These are phyloP conservation scores for Salvia rosmarinus DNA, from an alignment of 257 asterid species.

Conservation along the genomic window DNA sequence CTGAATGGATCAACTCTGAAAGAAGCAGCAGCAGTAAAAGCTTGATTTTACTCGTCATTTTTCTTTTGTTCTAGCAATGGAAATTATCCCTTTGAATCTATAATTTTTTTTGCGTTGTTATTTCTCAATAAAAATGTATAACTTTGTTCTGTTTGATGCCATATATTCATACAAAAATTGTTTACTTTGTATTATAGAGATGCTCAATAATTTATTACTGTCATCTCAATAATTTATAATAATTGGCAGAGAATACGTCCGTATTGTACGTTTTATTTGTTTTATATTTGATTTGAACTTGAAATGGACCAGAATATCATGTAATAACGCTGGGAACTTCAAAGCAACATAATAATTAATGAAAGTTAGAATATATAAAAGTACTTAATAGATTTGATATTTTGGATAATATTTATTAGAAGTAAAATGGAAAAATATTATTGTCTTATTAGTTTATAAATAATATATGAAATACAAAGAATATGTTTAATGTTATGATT, in stretches of 20 bases:
- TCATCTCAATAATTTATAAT: no score
- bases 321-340: neutral
- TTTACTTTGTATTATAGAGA: neutral
- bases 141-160: neutral
- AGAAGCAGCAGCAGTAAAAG: slow-evolving; percentile 43
- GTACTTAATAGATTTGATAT: neutral
- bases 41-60: slow-evolving; percentile 17
- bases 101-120: neutral
- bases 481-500: no score
- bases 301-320: neutral
- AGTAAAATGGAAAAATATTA: neutral
- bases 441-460: no score
- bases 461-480: no score
- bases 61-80: neutral
- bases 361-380: neutral
- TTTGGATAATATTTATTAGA: no score
- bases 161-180: neutral
- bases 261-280: neutral
- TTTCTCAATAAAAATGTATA: neutral
- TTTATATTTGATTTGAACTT: neutral
- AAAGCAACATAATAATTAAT: neutral
- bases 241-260: no score
- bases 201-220: neutral
- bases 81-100: neutral
- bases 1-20: slow-evolving; percentile 35